Evolutionary conservation across 1,139 yeast species (phyloP).

Genomic region (Lodderomyces theae): DNA sequence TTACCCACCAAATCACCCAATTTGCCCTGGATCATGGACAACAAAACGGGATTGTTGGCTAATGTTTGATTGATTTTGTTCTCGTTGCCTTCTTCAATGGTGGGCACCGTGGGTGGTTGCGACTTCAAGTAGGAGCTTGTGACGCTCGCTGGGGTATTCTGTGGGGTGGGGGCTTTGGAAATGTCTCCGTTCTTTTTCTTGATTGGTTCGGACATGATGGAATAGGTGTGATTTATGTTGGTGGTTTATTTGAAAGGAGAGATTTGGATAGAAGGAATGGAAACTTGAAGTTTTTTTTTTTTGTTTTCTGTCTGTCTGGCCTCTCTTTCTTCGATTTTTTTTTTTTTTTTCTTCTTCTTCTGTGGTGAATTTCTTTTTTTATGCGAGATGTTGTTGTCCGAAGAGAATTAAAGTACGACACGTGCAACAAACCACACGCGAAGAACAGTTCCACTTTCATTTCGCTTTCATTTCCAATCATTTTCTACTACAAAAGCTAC

Average conservation of each 20-base stretch:
- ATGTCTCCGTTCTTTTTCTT: slow-evolving; percentile 69
- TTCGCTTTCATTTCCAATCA: no score
- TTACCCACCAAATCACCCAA: slow-evolving; percentile 81
- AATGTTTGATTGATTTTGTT: slow-evolving; percentile 45
- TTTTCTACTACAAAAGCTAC: no score
- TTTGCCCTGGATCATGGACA: slow-evolving; percentile 88
- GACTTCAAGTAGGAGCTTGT: slow-evolving; percentile 71
- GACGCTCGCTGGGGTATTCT: slow-evolving; percentile 93
- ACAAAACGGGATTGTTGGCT: slow-evolving; percentile 71
- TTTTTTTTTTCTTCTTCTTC: slow-evolving; percentile 1
- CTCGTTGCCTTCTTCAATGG: slow-evolving; percentile 59
- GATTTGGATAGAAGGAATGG: not conserved
- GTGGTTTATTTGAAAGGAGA: not conserved
- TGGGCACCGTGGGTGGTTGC: slow-evolving; percentile 71
- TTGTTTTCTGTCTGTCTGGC: no score
- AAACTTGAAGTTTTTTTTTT: not conserved
- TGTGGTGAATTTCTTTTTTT: slow-evolving; percentile 4
- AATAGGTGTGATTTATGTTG: no score
- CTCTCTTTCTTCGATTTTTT: no score
- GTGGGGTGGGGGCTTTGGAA: slow-evolving; percentile 97
- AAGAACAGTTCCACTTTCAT: no score
- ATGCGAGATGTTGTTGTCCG: slow-evolving; percentile 3
- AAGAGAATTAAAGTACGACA: not conserved
- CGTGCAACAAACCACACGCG: not conserved
- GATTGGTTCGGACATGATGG: slow-evolving; percentile 75